Evolutionary conservation across 805 yeast genomes (phyloP), one percentile per base, ranked within the genome.

Genomic region (Lipomyces yamadae): DNA sequence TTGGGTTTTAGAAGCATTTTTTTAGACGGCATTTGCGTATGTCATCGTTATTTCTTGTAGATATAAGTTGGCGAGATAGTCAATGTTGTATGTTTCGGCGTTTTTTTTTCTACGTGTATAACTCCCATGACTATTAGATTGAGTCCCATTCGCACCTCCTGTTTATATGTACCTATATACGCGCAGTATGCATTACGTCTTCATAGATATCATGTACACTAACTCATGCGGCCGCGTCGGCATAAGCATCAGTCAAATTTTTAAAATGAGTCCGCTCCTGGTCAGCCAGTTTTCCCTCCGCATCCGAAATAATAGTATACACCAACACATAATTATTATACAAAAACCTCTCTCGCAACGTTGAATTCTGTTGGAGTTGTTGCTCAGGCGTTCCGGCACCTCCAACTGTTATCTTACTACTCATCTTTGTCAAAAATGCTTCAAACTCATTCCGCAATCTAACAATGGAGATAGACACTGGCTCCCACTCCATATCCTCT

Each of bases 391-490:
- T 56, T 4, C 52, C 57, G n/a, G 24, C 55, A 18, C 30, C 42
- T 10, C 58, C 62, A 7, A 30, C 35, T 3, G 59, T 37, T 10
- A 81, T 78, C 18, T 66, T 66, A 5, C 79, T 81, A 71, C 91
- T 85, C 62, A 92, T 77, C 73, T 88, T 91, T 1, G 95, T 90
- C 75, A 93, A 78, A 0, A 87, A 83, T 30, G 86, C 86, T 75
- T 95, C 98, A 75, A 87, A 93, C 69, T 91, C 97, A 72, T 86
- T 87, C 63, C 94, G 81, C 48, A 94, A 77, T 63, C 97, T 82
- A 3, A 81, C 81, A 5, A 94, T 82, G 1, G 92, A 87, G 69
- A 84, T 86, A 54, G 85, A 85, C 6, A 94, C 79, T 1, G 97
- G 97, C 71, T 91, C 98, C 2, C 76, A 70, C 50, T 66, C 85